Base-by-base conservation (phyloP, 805 yeast genomes). In the Candida coquimbonensis region DNA sequence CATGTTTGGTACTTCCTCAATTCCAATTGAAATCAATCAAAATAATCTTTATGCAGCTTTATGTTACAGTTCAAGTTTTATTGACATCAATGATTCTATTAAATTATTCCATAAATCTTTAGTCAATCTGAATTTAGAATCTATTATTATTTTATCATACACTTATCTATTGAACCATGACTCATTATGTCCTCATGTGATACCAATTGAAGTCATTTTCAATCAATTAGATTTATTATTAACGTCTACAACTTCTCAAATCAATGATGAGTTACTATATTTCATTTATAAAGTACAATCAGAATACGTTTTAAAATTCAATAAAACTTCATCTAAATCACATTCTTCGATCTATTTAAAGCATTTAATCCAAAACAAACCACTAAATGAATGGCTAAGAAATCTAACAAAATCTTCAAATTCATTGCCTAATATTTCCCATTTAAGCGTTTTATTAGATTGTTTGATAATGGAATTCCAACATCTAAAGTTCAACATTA, bases 271-370 rank as follows among this genome's bases (percentile, higher is more conserved):
- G 8, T 12, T 39, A 9, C 9, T 39, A 26, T 39, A 81, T 81
- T 65, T 69, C 49, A 69, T 77, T 16, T 77, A 74, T 50, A 57
- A 67, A 7, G 52, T 77, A 12, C 61, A 77, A 12, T 71, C 81
- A 1, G 66, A 66, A 31, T 73, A 70, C 50, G 62, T 71, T 16
- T 61, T 67, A 40, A 54, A 61, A 19, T 67, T 61, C 51, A 65
- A 68, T 51, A 66, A 68, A 45, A 58, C 65, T 1, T 73, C 77
- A 2, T 72, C 78, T 66, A 16, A 50, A 61, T 13, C 70, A 70
- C 31, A 51, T 33, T 25, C 3, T 25, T 4, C 49, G 9, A 51
- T 56, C 16, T 58, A 68, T 32, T 37, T 52, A 4, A 19, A 34
- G 1, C 41, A 44, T n/a, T 12, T 26, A 2, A 40, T 53, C n/a